phyloP scores from a whole-genome alignment of 139 green algal genomes.

The Chlamydomonas applanata region DNA sequence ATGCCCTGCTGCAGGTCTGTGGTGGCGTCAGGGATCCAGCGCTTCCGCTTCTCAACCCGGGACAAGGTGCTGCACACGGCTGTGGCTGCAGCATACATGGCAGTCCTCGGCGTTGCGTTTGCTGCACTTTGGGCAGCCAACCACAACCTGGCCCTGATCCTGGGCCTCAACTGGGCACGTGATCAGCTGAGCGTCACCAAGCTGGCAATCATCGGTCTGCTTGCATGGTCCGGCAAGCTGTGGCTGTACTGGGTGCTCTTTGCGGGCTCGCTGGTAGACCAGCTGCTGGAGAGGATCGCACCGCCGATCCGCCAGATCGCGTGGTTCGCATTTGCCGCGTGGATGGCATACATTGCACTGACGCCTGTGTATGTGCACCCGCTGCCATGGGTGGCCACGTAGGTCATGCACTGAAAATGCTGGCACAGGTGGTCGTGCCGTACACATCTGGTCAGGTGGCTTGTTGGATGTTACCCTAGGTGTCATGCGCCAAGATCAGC shows the following conservation, averaged over 20 bases:
- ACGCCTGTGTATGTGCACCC: conserved; percentile 1
- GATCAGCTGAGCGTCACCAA: conserved; percentile 31
- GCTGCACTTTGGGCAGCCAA: conserved; percentile 4
- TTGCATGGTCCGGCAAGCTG: conserved; percentile 21
- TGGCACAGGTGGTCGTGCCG: too few species aligned
- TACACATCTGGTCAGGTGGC: too few species aligned
- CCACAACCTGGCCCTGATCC: conserved; percentile 21
- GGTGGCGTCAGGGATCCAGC: conserved; percentile 4
- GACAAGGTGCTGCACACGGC: conserved; percentile 16
- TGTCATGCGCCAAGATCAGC: too few species aligned
- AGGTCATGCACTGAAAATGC: too few species aligned
- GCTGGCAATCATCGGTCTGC: conserved; percentile 20
- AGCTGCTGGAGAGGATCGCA: conserved; percentile 12
- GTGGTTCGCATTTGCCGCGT: conserved; percentile 14
- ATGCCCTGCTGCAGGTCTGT: too few species aligned
- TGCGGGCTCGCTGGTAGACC: conserved; percentile 27
- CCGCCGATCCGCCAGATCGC: conserved; percentile 26
- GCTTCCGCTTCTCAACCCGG: background rate
- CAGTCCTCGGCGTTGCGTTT: background rate
- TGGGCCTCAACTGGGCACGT: conserved; percentile 31
- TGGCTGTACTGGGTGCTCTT: conserved; percentile 41
- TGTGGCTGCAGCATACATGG: conserved; percentile 8
- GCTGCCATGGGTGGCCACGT: background rate
- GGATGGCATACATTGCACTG: conserved; percentile 8
- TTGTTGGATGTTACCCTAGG: too few species aligned